Evolutionary conservation across 306 rosid species (phyloP).

Genomic region (Carpinus viminea): DNA sequence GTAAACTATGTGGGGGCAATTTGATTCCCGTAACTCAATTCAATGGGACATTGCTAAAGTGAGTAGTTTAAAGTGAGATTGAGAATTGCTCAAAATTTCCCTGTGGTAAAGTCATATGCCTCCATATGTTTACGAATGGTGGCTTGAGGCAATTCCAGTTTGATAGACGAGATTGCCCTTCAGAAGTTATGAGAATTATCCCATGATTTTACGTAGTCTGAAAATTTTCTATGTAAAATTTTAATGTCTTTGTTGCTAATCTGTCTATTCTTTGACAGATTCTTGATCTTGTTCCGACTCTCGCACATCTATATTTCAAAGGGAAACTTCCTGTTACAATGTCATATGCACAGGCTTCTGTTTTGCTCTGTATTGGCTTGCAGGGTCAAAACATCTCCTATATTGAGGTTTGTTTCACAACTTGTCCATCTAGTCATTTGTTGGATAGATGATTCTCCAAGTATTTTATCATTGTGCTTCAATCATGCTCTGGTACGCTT

Average conservation of each 20-base stretch:
- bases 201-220: background rate
- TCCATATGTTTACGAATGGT: background rate
- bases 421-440: background rate
- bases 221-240: slow-evolving; percentile 12
- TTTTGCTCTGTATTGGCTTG: slow-evolving; percentile 88
- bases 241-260: slow-evolving; percentile 14
- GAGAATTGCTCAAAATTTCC: background rate
- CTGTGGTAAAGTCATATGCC: background rate
- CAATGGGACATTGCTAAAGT: background rate
- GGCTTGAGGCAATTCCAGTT: background rate
- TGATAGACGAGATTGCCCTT: background rate
- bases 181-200: background rate
- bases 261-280: slow-evolving; percentile 52
- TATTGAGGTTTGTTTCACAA: slow-evolving; percentile 65
- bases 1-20: background rate
- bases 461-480: slow-evolving; percentile 5
- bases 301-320: slow-evolving; percentile 67
- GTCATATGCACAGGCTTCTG: slow-evolving; percentile 71
- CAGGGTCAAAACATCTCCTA: slow-evolving; percentile 63
- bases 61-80: background rate
- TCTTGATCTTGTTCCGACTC: slow-evolving; percentile 68
- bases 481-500: background rate
- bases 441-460: background rate
- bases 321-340: slow-evolving; percentile 75
- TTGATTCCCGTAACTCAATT: background rate